These are phyloP conservation scores for Emydomyces testavorans DNA, from an alignment of 2,329 filamentous ascomycete genomes.

Conservation along the genomic window DNA sequence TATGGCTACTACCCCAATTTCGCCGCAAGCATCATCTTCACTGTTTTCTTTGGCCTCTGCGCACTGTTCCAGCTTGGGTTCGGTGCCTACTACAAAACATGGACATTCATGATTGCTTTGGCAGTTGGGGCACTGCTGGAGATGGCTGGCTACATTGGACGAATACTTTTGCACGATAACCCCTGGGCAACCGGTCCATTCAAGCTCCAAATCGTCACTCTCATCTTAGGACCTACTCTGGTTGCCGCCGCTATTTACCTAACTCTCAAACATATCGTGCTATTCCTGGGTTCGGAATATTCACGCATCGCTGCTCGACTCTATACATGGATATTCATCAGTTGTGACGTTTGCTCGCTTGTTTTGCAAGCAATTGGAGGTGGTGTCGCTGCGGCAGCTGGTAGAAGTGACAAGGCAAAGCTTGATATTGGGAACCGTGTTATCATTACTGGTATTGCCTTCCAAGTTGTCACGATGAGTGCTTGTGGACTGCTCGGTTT, in stretches of 20 bases:
- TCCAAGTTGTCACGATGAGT: slow-evolving; percentile 43
- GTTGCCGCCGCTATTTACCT: slow-evolving; percentile 46
- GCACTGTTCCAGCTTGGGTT: slow-evolving; percentile 39
- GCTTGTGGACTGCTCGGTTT: slow-evolving; percentile 32
- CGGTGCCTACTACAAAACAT: slow-evolving; percentile 43
- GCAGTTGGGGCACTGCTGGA: slow-evolving; percentile 41
- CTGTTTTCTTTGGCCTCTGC: slow-evolving; percentile 41
- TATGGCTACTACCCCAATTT: slow-evolving; percentile 46
- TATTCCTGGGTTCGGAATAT: slow-evolving; percentile 42
- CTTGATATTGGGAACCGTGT: slow-evolving; percentile 42
- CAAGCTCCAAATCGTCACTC: slow-evolving; percentile 43
- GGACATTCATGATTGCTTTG: slow-evolving; percentile 45
- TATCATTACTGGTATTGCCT: slow-evolving; percentile 47
- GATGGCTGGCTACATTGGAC: slow-evolving; percentile 45
- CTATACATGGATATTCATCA: slow-evolving; percentile 50
- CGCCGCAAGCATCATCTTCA: slow-evolving; percentile 43
- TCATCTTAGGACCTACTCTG: slow-evolving; percentile 48
- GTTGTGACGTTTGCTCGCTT: slow-evolving; percentile 49
- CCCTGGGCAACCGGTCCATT: slow-evolving; percentile 42
- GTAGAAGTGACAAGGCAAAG: slow-evolving; percentile 27
- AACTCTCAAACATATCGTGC: slow-evolving; percentile 46
- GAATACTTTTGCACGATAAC: slow-evolving; percentile 44
- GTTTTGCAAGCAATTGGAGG: slow-evolving; percentile 48
- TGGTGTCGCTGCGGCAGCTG: slow-evolving; percentile 44
- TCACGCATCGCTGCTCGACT: slow-evolving; percentile 39